Percentiles rank a stretch among this genome's conserved stretches.
phyloP scores from a whole-genome alignment of 2,329 filamentous ascomycete species.

The Aspergillus sojae region DNA sequence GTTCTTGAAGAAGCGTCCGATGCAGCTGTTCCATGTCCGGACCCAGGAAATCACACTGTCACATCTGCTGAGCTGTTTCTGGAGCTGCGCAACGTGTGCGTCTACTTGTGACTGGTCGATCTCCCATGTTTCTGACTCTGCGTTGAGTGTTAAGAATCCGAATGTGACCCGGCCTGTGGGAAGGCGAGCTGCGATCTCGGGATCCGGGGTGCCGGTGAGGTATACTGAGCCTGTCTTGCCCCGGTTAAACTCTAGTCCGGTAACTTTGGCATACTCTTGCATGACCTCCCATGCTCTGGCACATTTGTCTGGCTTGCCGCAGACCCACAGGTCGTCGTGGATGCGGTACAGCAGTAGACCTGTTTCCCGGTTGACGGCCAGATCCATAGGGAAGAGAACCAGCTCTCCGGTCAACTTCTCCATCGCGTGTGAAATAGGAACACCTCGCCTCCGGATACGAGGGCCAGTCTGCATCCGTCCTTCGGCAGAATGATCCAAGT shows the following conservation, averaged over 20 bases:
- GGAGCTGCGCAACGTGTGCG: conserved; percentile 43
- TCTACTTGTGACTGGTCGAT: conserved; percentile 44
- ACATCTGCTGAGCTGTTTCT: conserved; percentile 43
- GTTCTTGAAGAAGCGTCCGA: conserved; percentile 53
- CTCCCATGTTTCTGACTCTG: conserved; percentile 37
- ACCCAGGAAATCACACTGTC: conserved; percentile 58
- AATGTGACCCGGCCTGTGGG: conserved; percentile 56
- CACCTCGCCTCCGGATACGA: conserved; percentile 47
- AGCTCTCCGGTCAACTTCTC: conserved; percentile 53
- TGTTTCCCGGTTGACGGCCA: conserved; percentile 48
- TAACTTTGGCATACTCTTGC: conserved; percentile 45
- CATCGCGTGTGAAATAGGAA: conserved; percentile 50
- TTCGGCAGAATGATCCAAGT: conserved; percentile 39
- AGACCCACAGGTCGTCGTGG: conserved; percentile 55
- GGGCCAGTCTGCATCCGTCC: conserved; percentile 30
- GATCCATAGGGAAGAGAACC: conserved; percentile 52
- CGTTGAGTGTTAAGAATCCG: conserved; percentile 52
- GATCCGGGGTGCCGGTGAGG: conserved; percentile 34
- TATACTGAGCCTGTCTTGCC: conserved; percentile 55
- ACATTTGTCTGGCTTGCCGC: conserved; percentile 45
- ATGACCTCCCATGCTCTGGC: conserved; percentile 49
- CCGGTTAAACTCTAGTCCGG: conserved; percentile 48
- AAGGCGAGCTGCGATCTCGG: conserved; percentile 36
- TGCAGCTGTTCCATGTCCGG: conserved; percentile 59
- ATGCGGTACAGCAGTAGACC: conserved; percentile 50